phyloP scores from a whole-genome alignment of 1,284 basidiomycete species.

The Stereum hirsutum region DNA sequence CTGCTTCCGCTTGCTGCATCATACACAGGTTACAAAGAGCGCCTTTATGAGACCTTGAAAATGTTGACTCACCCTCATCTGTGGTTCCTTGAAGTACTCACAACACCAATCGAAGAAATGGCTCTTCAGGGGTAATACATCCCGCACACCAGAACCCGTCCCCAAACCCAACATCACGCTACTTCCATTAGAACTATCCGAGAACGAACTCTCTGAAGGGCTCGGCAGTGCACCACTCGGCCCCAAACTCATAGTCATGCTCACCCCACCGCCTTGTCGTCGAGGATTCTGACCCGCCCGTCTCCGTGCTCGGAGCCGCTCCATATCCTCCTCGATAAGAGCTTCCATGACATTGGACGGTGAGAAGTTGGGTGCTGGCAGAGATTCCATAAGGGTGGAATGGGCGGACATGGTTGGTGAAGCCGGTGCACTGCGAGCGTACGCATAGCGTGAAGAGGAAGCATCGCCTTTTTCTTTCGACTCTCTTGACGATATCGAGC shows the following conservation, averaged over 20 bases:
- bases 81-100: constrained; percentile 97
- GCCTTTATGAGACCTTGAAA: constrained; percentile 1
- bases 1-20: constrained; percentile 79
- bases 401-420: constrained; percentile 19
- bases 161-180: constrained; percentile 67
- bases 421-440: constrained; percentile 18
- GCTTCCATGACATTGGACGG: constrained; percentile 80
- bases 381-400: constrained; percentile 10
- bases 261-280: too few relatives aligned
- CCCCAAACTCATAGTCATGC: constrained; percentile 16
- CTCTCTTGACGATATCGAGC: constrained; percentile 19
- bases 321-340: constrained; percentile 86
- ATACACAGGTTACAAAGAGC: background rate
- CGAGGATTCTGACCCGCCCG: constrained; percentile 20
- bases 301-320: constrained; percentile 67
- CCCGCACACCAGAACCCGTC: constrained; percentile 61
- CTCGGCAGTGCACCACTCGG: constrained; percentile 38
- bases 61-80: constrained; percentile 74
- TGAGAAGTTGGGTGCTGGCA: constrained; percentile 37
- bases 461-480: too few relatives aligned
- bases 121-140: constrained; percentile 83
- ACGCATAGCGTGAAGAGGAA: too few relatives aligned
- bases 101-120: constrained; percentile 94
- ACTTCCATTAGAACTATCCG: constrained; percentile 52
- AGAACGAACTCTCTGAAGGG: constrained; percentile 67